Evolutionary conservation across 2,329 filamentous ascomycete genomes (phyloP), one percentile per base, ranked within the genome.

Genomic region (Fusarium sp.): DNA sequence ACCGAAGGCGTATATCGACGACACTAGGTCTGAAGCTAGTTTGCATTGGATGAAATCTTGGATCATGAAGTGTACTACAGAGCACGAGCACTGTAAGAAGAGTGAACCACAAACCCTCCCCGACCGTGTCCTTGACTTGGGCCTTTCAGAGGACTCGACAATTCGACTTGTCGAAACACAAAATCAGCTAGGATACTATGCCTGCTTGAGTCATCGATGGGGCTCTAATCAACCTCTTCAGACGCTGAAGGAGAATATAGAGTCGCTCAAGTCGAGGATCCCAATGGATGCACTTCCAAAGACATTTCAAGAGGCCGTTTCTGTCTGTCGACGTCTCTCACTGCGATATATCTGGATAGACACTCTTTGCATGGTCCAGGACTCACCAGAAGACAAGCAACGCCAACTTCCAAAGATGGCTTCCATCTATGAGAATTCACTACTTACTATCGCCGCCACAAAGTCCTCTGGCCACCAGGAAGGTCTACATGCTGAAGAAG

Each of bases 281-380:
- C 63, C 56, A 10, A 40, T 62, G 9, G 59, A 10, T 5, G 16
- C 22, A 0, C 40, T 45, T 22, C 40, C 40, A 45, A 45, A 45
- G 20, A 45, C 20, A 0, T 67, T 72, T 22, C 61, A 56, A 24
- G 67, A 72, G 18, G 67, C 64, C 8, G 56, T 72, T 16, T 18
- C 18, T 8, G 16, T 67, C 9, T 72, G 54, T 24, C 56, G 60
- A 1, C 56, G 40, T 3, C 69, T 73, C 11, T 59, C 54, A 9
- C 29, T 73, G 14, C 62, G 65, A 3, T 73, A 71, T 50, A 42
- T 71, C 13, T 71, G 71, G 71, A 38, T 66, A 8, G 69, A 71
- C 31, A 40, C 69, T 1, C 35, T 69, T 10, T 73, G 65, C 20
- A 69, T 73, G 9, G 31, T 69, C 2, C 68, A 73, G 29, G 45